Percentiles rank a stretch among this genome's conserved stretches.
phyloP scores from a whole-genome alignment of 2,329 filamentous ascomycete genomes.

The Chaetomiaceae sp. region DNA sequence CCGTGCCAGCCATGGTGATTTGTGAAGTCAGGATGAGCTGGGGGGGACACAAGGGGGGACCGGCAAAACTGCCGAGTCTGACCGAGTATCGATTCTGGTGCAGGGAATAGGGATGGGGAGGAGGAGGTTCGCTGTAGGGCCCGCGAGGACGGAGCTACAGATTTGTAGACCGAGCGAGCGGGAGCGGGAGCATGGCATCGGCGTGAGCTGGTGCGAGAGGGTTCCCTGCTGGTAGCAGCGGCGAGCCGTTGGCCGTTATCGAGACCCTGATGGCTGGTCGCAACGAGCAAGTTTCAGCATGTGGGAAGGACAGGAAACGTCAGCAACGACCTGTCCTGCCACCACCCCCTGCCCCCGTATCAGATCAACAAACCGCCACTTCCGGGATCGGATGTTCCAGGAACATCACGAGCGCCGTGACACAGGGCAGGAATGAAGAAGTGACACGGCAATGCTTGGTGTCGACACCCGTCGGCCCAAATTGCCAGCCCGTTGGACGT shows the following conservation, averaged over 20 bases:
- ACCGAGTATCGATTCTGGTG: neutral
- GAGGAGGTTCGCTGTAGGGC: neutral
- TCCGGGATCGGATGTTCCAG: constrained; percentile 21
- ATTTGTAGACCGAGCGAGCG: constrained; percentile 14
- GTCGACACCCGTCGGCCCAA: constrained; percentile 6
- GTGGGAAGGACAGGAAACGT: constrained; percentile 12
- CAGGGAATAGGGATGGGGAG: constrained; percentile 2
- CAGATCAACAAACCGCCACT: constrained; percentile 19
- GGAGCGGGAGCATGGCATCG: constrained; percentile 10
- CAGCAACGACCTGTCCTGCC: constrained; percentile 6
- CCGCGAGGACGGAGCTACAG: neutral
- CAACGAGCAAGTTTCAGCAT: constrained; percentile 15
- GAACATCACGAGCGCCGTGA: constrained; percentile 17
- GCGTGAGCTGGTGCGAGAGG: constrained; percentile 4
- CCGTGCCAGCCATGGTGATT: constrained; percentile 23
- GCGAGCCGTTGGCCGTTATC: constrained; percentile 17
- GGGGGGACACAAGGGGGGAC: neutral
- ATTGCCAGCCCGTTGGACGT: constrained; percentile 20
- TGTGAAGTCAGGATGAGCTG: neutral
- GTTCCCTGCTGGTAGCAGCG: neutral
- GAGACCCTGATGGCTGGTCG: constrained; percentile 15
- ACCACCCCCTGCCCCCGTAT: constrained; percentile 12
- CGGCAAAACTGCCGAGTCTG: constrained; percentile 1
- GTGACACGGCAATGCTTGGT: constrained; percentile 22
- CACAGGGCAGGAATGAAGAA: constrained; percentile 22